Evolutionary conservation across 1,139 yeast species (phyloP), one percentile per base, ranked within the genome.

Genomic region (Saccharomyces hybrid): DNA sequence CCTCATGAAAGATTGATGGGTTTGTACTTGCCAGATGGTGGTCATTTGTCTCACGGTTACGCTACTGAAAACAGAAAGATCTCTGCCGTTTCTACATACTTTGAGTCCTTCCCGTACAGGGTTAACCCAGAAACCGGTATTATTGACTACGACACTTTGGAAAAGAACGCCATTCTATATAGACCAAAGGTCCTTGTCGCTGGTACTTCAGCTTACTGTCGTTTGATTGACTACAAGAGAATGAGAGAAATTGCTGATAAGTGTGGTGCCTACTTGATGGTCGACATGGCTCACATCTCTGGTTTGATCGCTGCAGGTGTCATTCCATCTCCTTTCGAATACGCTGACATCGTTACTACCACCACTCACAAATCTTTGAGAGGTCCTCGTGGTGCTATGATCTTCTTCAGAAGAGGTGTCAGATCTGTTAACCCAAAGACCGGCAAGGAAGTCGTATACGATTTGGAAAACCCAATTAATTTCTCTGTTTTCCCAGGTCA

Each of bases 331-430:
- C 99, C 99, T 58, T 93, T 93, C 75, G 91, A 88, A 72, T 88
- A 87, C 74, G 93, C 97, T 60, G 99, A 93, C 74, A 87, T 93
- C 68, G 99, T 93, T 70, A 93, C 99, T 62, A 93, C 98, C 68
- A 93, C 99, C 57, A 89, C 98, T 58, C 99, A 93, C 81, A 93
- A 93, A 78, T 90, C 98, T 46, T 81, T 93, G 70, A 88, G 99
- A 78, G 99, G 99, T 59, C 99, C 99, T 71, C 87, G 99, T 77
- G 99, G 99, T 73, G 96, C 99, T 57, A 87, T 93, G 93, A 93
- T 93, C 75, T 93, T 93, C 81, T 93, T 87, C 84, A 86, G 98
- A 79, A 88, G 89, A 79, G 98, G 98, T 66, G 86, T 90, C 59
- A 84, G 97, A 77, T 83, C 88, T 52, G 81, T 85, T 64, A 88